phyloP scores from a whole-genome alignment of 208 protist genomes.

The Histomonas meleagridis region DNA sequence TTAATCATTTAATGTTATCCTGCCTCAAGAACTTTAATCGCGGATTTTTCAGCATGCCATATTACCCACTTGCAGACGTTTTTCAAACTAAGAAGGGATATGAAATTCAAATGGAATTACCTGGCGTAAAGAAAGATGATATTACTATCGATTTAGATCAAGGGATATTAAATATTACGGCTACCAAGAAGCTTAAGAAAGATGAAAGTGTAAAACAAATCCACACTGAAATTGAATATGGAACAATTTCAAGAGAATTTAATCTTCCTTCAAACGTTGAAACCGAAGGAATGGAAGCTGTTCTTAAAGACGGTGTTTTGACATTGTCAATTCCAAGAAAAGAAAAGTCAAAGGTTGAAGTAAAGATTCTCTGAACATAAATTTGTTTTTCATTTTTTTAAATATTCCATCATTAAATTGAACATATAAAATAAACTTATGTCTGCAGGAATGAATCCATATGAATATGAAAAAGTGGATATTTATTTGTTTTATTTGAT shows the following conservation, averaged over 20 bases:
- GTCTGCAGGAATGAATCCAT: too few species aligned
- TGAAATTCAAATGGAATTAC: neutral
- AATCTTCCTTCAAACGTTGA: neutral
- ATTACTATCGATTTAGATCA: neutral
- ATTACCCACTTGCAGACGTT: neutral
- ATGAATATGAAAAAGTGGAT: too few species aligned
- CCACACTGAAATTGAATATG: neutral
- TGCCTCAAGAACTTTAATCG: neutral
- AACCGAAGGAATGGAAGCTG: neutral
- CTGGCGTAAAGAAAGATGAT: neutral
- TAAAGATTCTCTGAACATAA: neutral
- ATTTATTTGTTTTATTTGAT: too few species aligned
- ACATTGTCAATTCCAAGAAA: neutral
- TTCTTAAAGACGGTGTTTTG: neutral
- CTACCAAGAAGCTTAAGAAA: neutral
- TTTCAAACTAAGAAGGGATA: neutral
- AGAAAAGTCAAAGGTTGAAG: neutral
- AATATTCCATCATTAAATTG: too few species aligned
- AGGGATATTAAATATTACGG: neutral
- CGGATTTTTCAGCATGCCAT: neutral
- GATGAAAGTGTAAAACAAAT: neutral
- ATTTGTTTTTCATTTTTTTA: too few species aligned
- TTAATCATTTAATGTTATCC: too few species aligned
- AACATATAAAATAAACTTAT: too few species aligned
- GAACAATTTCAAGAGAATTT: neutral